Conservation (phyloP, 805 yeast genomes). For the Blastobotrys chiropterorum region DNA sequence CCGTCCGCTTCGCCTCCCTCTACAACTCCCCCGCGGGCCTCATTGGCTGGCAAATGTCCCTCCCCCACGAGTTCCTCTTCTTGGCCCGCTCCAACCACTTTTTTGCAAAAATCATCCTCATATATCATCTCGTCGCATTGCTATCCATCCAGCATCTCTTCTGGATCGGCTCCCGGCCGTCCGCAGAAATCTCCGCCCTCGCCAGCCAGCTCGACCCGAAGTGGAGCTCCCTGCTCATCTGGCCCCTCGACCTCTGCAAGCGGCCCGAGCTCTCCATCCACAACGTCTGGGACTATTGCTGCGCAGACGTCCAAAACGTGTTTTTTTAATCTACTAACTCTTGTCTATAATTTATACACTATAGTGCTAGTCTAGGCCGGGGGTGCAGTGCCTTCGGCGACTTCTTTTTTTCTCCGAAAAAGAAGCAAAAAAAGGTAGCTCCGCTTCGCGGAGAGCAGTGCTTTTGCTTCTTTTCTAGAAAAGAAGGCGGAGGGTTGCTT, state of each 20-base stretch:
- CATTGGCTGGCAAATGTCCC: constrained; percentile 15
- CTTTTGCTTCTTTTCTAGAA: no score
- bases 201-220: not conserved
- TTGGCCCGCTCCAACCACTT: constrained; percentile 10
- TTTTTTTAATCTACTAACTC: not conserved
- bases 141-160: constrained; percentile 9
- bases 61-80: constrained; percentile 12
- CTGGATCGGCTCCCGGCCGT: constrained; percentile 16
- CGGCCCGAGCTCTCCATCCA: not conserved
- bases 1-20: no score
- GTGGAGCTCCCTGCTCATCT: not conserved
- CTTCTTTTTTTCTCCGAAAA: not conserved
- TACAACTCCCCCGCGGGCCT: no score
- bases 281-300: not conserved
- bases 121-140: constrained; percentile 13
- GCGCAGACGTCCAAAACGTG: not conserved
- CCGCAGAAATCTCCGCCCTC: constrained; percentile 8
- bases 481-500: no score
- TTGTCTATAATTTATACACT: not conserved
- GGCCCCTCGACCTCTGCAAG: not conserved
- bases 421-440: no score
- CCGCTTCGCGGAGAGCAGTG: no score
- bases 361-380: not conserved
- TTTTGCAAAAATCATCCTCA: constrained; percentile 12
- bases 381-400: not conserved